Base-by-base conservation (phyloP, 73 alveolate species). In the Paraurostyla sp. region DNA sequence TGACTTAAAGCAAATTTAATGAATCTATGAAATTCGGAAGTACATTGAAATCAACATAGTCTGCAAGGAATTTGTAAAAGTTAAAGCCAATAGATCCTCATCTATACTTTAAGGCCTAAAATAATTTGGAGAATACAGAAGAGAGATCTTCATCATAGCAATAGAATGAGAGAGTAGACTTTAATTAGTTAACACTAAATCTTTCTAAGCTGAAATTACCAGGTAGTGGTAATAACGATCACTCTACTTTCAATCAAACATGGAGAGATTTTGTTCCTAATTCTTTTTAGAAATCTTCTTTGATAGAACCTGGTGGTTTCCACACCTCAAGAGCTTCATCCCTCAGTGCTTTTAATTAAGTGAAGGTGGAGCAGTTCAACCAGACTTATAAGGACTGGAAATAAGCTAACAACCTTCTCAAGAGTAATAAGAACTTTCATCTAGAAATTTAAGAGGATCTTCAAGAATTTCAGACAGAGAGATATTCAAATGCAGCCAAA, bases 221-320 rank as follows among this genome's bases (percentile, higher is more conserved):
- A 13, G 29, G 29, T 62, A 62, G 52, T 18, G 62, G 20, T 29
- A 22, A 16, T 27, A 50, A 33, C 20, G 23, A 68, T 43, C 7
- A 2, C 4, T 15, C 6, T 7, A 46, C 20, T 68, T 68, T 68
- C 33, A 68, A 43, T 41, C 11, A 30, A 40, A 68, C 83, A 11
- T 68, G 83, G 83, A 68, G 83, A 36, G 22, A 68, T 18, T 2
- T 3, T 25, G 23, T 59, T 4, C 43, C 27, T 27, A 25, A 6
- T 6, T 65, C 35, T 32, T 13, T 0, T 38, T 4, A 32, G 56
- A 65, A 40, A 30, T n/a, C n/a, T 65, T 65, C 16, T 1, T 32
- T 73, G 86, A 73, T 13, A 68, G 41, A 4, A 48, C 86, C 54
- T n/a, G 52, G 54, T 6, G 86, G 86, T 3, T 73, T 73, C 27